phyloP scores from a whole-genome alignment of 1,284 basidiomycete species.

The Puccinia novopanici region DNA sequence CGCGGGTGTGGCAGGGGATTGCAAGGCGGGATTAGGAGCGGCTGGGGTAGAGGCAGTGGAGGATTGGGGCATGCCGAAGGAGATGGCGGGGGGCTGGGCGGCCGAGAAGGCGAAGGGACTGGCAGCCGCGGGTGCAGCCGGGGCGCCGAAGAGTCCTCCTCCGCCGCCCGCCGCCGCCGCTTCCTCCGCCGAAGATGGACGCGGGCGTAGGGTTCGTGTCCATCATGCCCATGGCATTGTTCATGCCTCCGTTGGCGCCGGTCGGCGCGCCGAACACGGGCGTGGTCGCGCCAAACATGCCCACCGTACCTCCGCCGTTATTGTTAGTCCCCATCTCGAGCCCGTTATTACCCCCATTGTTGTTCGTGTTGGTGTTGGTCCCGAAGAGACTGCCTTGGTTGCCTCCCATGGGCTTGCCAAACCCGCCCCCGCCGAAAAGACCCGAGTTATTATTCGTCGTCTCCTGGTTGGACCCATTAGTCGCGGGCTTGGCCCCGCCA shows the following conservation, averaged over 20 bases:
- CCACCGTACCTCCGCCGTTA: background rate
- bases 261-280: background rate
- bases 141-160: background rate
- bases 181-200: background rate
- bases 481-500: background rate
- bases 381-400: background rate
- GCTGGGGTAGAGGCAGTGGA: background rate
- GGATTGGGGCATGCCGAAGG: background rate
- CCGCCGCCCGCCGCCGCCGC: background rate
- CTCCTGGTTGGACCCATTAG: background rate
- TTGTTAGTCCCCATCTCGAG: background rate
- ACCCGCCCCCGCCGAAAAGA: background rate
- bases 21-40: background rate
- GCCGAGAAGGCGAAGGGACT: background rate
- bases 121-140: background rate
- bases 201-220: background rate
- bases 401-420: background rate
- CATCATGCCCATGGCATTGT: background rate
- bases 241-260: background rate
- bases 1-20: background rate
- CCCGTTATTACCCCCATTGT: background rate
- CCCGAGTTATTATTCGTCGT: background rate
- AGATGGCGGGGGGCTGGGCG: background rate
- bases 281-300: conserved; percentile 4
- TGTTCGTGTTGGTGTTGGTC: background rate